phyloP scores from a whole-genome alignment of 208 protist species.

The Spironucleus salmonicida region DNA sequence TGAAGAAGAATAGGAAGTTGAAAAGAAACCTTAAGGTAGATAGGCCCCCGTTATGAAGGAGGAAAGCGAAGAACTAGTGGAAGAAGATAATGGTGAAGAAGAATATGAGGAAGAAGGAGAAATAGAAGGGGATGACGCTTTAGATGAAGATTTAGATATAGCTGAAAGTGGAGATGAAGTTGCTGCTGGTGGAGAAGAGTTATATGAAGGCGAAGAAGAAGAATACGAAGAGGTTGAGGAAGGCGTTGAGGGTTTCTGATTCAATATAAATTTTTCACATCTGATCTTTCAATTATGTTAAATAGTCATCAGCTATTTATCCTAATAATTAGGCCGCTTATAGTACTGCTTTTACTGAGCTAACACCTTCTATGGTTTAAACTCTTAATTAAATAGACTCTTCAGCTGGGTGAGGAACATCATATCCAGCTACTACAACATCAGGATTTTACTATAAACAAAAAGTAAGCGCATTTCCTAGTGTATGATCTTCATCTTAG shows the following conservation, averaged over 20 bases:
- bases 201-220: background rate
- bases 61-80: background rate
- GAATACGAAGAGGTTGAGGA: background rate
- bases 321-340: background rate
- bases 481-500: conserved; percentile 10
- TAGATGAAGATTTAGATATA: background rate
- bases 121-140: background rate
- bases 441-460: background rate
- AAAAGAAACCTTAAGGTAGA: background rate
- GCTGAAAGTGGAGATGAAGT: background rate
- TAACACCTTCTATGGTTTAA: background rate
- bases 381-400: background rate
- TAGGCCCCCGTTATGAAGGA: background rate
- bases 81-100: background rate
- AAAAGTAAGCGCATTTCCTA: conserved; percentile 9
- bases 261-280: no score
- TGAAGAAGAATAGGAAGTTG: background rate
- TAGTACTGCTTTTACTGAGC: background rate
- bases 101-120: background rate
- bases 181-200: background rate
- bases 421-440: background rate
- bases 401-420: conserved; percentile 23
- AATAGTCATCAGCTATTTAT: background rate
- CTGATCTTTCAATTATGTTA: background rate
- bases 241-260: background rate